phyloP scores from a whole-genome alignment of 345 rosid genomes.

The Ricinus communis region DNA sequence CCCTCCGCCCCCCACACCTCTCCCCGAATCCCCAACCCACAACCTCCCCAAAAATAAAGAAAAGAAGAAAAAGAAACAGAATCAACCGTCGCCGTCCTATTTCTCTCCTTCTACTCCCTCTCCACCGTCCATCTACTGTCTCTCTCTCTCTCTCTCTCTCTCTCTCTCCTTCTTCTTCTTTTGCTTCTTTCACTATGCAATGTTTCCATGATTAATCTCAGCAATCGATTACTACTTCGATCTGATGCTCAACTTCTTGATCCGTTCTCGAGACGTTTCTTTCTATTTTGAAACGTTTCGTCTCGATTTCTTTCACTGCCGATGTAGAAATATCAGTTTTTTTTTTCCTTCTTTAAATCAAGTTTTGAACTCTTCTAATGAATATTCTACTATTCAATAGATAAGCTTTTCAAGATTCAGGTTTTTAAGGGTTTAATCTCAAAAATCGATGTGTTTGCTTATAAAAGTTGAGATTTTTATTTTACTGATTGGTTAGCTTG shows the following conservation, averaged over 20 bases:
- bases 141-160: no score
- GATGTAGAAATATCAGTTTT: not conserved
- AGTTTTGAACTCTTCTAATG: no score
- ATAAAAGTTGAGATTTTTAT: no score
- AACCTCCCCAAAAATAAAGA: no score
- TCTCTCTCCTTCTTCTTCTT: slow-evolving; percentile 12
- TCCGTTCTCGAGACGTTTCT: not conserved
- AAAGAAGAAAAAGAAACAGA: not conserved
- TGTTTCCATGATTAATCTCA: not conserved
- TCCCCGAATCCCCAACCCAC: no score
- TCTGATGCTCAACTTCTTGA: not conserved
- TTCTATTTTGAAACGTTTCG: not conserved
- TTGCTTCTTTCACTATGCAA: not conserved
- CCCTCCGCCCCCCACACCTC: no score
- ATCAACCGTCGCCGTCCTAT: slow-evolving; percentile 35
- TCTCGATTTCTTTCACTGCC: no score
- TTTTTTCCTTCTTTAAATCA: not conserved
- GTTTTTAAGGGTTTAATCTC: not conserved
- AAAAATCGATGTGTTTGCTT: no score
- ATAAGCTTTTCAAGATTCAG: not conserved
- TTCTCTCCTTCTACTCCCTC: slow-evolving; percentile 16
- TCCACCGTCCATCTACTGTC: slow-evolving; percentile 23
- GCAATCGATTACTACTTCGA: not conserved
- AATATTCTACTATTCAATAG: no score
- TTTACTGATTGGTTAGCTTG: no score